Evolutionary conservation across 2,329 filamentous ascomycete genomes (phyloP).

Genomic region (Fusarium sterilihyphosum): DNA sequence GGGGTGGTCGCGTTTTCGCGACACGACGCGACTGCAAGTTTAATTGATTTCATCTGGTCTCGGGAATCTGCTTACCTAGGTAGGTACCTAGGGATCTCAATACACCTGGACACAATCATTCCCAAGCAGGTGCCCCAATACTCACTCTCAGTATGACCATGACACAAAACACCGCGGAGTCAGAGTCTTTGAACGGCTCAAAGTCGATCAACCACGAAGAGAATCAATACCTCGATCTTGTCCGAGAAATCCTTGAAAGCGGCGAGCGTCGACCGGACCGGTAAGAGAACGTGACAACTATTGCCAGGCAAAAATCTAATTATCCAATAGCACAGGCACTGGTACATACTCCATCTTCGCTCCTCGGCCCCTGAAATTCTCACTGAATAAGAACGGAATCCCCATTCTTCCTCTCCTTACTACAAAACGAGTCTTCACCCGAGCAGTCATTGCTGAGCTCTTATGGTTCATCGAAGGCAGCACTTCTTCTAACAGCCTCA

Average conservation of each 20-base stretch:
- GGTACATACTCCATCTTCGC: conserved; percentile 92
- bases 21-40: conserved; percentile 18
- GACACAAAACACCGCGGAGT: conserved; percentile 12
- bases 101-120: not conserved
- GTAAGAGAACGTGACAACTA: conserved; percentile 52
- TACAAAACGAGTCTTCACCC: conserved; percentile 94
- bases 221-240: conserved; percentile 90
- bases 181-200: conserved; percentile 21
- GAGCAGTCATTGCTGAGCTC: conserved; percentile 89
- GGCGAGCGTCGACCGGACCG: conserved; percentile 92
- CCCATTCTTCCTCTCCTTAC: conserved; percentile 91
- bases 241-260: conserved; percentile 81
- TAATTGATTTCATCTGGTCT: conserved; percentile 27
- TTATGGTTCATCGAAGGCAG: conserved; percentile 93
- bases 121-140: not conserved
- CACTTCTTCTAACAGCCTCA: conserved; percentile 82
- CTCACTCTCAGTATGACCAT: conserved; percentile 28
- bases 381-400: conserved; percentile 69
- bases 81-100: not conserved
- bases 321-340: conserved; percentile 79
- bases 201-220: conserved; percentile 74
- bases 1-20: conserved; percentile 15
- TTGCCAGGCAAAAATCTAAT: not conserved
- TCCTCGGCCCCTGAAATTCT: conserved; percentile 86
- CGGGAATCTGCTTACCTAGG: not conserved